Evolutionary conservation across 2,329 filamentous ascomycete species (phyloP).

Genomic region (Periglandula ipomoeae): DNA sequence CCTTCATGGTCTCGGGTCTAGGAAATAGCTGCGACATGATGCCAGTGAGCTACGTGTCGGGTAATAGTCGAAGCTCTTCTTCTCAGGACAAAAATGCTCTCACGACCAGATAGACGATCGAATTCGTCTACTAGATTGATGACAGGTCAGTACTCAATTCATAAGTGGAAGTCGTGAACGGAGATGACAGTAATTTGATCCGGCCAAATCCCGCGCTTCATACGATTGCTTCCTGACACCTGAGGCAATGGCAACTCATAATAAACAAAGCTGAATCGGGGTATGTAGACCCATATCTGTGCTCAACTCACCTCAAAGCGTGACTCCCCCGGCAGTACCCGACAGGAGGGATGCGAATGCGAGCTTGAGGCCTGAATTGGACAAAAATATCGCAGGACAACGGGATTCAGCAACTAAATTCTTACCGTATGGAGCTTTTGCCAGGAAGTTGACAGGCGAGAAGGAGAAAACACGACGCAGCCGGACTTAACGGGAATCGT

Average conservation of each 20-base stretch:
- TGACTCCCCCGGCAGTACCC: neutral
- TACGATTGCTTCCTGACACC: neutral
- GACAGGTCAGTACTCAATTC: too few relatives aligned
- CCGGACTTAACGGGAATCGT: slow-evolving; percentile 1
- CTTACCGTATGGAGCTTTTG: neutral
- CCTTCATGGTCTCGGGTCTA: slow-evolving; percentile 41
- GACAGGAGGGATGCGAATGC: neutral
- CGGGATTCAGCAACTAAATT: neutral
- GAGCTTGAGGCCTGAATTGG: neutral
- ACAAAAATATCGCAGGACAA: neutral
- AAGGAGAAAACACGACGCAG: neutral
- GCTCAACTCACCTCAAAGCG: slow-evolving; percentile 2
- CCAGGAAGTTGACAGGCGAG: neutral
- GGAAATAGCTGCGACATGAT: slow-evolving; percentile 49
- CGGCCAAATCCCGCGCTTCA: neutral
- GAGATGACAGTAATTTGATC: neutral
- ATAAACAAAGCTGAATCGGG: neutral
- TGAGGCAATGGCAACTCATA: neutral
- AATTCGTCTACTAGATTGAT: neutral
- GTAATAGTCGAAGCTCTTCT: neutral
- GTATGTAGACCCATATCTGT: neutral
- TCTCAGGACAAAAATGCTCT: neutral
- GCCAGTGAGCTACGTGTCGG: slow-evolving; percentile 6
- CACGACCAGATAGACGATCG: neutral
- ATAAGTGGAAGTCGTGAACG: too few relatives aligned